Conservation (phyloP, 1,284 basidiomycete genomes). For the Ustilago tritici region DNA sequence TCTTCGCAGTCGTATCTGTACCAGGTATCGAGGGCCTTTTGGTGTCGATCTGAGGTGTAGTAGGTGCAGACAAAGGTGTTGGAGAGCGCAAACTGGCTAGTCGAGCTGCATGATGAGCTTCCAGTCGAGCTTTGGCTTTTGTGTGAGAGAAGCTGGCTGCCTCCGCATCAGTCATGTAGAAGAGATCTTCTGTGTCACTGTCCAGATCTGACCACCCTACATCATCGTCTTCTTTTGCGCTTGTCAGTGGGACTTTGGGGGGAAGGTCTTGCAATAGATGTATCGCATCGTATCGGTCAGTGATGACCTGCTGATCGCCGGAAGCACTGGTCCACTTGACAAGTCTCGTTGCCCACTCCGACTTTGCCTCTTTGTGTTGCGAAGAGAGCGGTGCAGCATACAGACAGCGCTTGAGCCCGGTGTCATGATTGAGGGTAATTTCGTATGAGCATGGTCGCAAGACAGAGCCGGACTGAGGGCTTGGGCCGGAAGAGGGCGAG, state of each 20-base stretch:
- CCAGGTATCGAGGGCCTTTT: background rate
- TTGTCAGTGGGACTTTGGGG: background rate
- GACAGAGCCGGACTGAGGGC: background rate
- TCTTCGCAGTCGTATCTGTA: background rate
- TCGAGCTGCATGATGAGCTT: slow-evolving; percentile 12
- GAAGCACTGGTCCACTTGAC: slow-evolving; percentile 29
- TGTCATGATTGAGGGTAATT: slow-evolving; percentile 25
- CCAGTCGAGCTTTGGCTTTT: slow-evolving; percentile 10
- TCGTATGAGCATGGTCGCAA: slow-evolving; percentile 28
- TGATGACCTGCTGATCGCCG: slow-evolving; percentile 1
- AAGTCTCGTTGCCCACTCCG: slow-evolving; percentile 1
- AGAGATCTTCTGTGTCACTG: slow-evolving; percentile 37
- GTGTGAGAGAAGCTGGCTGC: slow-evolving; percentile 9
- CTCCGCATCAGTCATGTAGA: slow-evolving; percentile 32
- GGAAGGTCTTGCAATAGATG: slow-evolving; percentile 28
- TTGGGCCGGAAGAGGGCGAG: background rate
- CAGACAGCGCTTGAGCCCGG: slow-evolving; percentile 13
- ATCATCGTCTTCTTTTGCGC: slow-evolving; percentile 2
- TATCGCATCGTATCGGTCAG: slow-evolving; percentile 33
- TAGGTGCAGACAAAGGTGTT: background rate
- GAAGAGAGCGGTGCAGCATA: background rate
- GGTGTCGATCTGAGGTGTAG: background rate
- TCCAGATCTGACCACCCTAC: slow-evolving; percentile 40
- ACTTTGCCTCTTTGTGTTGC: background rate
- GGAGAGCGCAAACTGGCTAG: background rate